phyloP scores from a whole-genome alignment of 352 stramenopile species.

The Pythium sp. region DNA sequence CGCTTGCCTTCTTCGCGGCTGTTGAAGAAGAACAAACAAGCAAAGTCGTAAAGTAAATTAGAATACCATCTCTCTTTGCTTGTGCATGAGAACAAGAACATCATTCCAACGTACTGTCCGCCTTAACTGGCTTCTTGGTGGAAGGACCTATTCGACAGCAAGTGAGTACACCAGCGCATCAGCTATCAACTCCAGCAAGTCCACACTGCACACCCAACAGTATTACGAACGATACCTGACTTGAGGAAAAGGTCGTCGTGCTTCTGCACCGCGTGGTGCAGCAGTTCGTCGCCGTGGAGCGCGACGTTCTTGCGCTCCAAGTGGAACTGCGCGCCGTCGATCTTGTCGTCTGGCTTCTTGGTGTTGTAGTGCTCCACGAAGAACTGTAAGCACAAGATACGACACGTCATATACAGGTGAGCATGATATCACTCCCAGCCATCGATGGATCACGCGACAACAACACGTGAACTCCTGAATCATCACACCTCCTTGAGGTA shows the following conservation, averaged over 20 bases:
- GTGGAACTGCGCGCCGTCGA: slow-evolving; percentile 54
- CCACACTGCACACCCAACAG: neutral
- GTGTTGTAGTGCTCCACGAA: slow-evolving; percentile 91
- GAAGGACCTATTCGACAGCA: slow-evolving; percentile 28
- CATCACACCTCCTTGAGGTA: slow-evolving; percentile 71
- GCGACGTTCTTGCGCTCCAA: slow-evolving; percentile 64
- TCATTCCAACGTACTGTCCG: slow-evolving; percentile 26
- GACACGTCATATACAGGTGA: neutral
- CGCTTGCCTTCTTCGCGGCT: neutral
- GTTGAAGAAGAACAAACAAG: neutral
- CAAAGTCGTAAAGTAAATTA: neutral
- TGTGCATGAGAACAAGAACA: slow-evolving; percentile 1
- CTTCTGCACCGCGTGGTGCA: slow-evolving; percentile 80
- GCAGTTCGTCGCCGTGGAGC: slow-evolving; percentile 71
- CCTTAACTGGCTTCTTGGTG: slow-evolving; percentile 50
- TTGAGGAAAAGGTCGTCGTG: slow-evolving; percentile 88
- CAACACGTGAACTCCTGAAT: neutral
- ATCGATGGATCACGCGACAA: neutral
- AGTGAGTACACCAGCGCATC: neutral
- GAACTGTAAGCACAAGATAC: slow-evolving; percentile 43
- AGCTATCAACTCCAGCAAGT: neutral
- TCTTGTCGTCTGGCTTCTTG: slow-evolving; percentile 72
- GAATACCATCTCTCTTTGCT: neutral
- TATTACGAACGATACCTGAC: slow-evolving; percentile 21
- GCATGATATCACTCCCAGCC: neutral